Evolutionary conservation across 768 basidiomycete species (phyloP).

Genomic region (Tylopilus subfusipes): DNA sequence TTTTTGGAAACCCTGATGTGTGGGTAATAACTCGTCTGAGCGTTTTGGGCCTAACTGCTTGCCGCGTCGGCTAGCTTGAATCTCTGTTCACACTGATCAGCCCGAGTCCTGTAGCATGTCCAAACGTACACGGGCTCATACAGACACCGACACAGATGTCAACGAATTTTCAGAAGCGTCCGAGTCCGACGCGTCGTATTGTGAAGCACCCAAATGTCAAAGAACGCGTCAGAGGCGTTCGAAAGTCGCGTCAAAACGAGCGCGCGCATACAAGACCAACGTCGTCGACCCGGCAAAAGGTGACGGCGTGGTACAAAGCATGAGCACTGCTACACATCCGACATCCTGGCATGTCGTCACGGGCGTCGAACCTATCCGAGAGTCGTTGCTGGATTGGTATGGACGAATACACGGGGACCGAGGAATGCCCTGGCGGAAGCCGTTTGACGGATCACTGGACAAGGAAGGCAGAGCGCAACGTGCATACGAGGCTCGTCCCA

Average conservation of each 20-base stretch:
- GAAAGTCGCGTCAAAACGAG: constrained; percentile 14
- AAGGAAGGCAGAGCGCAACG: constrained; percentile 69
- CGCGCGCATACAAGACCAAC: neutral
- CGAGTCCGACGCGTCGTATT: constrained; percentile 28
- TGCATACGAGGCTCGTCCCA: constrained; percentile 76
- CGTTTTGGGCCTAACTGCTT: no score
- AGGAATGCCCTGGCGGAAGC: constrained; percentile 92
- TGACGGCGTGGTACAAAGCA: neutral
- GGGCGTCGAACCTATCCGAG: constrained; percentile 38
- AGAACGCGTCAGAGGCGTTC: constrained; percentile 18
- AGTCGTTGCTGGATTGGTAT: constrained; percentile 68
- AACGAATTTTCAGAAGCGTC: constrained; percentile 13
- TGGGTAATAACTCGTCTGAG: no score
- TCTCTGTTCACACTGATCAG: no score
- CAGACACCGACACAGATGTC: constrained; percentile 13
- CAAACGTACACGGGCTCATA: constrained; percentile 25
- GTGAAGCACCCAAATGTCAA: constrained; percentile 10
- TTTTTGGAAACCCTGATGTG: no score
- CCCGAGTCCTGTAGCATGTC: constrained; percentile 18
- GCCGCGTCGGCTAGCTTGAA: no score
- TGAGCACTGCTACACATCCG: constrained; percentile 34
- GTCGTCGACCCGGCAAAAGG: neutral
- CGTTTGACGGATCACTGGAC: constrained; percentile 51
- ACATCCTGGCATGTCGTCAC: constrained; percentile 48
- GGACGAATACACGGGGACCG: constrained; percentile 58